Base-by-base conservation (phyloP, 1,284 basidiomycete genomes). In the Singerocomus rubriflavus region DNA sequence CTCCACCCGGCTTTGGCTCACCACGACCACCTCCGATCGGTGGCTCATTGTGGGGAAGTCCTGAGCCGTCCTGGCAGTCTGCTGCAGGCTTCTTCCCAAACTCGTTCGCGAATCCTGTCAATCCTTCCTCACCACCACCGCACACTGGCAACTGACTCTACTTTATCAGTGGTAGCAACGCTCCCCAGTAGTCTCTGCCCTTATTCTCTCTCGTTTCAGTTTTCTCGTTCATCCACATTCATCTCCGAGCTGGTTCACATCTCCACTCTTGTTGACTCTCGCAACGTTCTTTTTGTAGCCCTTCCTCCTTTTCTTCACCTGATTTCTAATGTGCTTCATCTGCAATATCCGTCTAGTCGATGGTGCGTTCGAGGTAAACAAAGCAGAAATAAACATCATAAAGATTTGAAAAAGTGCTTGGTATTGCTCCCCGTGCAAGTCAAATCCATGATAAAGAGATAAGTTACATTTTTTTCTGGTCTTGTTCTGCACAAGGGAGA, bases 1-100 rank as follows among this genome's bases (percentile, higher is more conserved):
- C 68, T 47, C 65, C 61, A 14, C 65, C 68, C 16, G 64, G 62
- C 39, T 73, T 75, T 50, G 59, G 62, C 6, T 63, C 70, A 27
- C 66, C 72, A 26, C 71, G 71, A 14, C 71, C 71, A 26, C 70
- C 56, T 9, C 60, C 72, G 34, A 57, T 71, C 39, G 69, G 69
- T n/a, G 61, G 62, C 35, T 66, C 69, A 26, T 51, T 75, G 57
- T 81, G 79, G 78, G 71, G 72, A 8, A 68, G 57, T 42, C 65
- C 62, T 21, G 70, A 66, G 33, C 60, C 66, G 14, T 73, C 77
- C 12, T 83, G 80, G 80, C 80, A 81, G 57, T 67, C 75, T 6
- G 57, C 72, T 26, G 53, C 66, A 5, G 60, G 66, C 36, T 81
- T 77, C 58, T 81, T 74, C 56, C 66, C 71, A 21, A 71, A 68